Evolutionary conservation across 441 rosid genomes (phyloP).

Genomic region (Adansonia madagascariensis): DNA sequence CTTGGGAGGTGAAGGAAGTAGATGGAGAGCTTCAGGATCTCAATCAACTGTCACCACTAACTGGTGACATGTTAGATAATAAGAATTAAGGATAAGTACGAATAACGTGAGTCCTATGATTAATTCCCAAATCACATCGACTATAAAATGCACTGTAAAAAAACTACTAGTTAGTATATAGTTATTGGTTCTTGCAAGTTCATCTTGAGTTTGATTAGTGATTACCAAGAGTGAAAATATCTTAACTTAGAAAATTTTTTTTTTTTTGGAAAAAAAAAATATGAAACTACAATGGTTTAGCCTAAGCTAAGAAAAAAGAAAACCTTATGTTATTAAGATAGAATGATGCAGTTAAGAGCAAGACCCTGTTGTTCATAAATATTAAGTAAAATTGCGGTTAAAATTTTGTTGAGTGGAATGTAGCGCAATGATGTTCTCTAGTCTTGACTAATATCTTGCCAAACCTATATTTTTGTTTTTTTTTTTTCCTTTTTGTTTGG

Average conservation of each 20-base stretch:
- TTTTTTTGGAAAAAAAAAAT: background rate
- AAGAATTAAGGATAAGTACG: background rate
- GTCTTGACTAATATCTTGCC: background rate
- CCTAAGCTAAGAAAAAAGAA: background rate
- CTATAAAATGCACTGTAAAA: background rate
- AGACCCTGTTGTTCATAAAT: background rate
- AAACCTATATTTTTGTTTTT: too few relatives aligned
- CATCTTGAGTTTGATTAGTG: background rate
- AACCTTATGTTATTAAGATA: background rate
- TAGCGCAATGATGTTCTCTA: background rate
- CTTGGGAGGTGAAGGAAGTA: constrained; percentile 14
- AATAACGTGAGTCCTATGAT: background rate
- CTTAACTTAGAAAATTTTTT: background rate
- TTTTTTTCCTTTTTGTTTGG: too few relatives aligned
- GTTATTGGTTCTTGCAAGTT: background rate
- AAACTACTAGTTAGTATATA: background rate
- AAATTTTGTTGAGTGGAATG: background rate
- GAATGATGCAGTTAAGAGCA: background rate
- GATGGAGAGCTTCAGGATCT: constrained; percentile 16
- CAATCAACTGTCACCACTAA: constrained; percentile 17
- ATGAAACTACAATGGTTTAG: background rate
- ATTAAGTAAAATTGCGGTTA: background rate
- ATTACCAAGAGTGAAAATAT: background rate
- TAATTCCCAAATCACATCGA: background rate
- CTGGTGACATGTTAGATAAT: background rate